Evolutionary conservation across 768 basidiomycete genomes (phyloP).

Genomic region (Tricholoma furcatifolium): DNA sequence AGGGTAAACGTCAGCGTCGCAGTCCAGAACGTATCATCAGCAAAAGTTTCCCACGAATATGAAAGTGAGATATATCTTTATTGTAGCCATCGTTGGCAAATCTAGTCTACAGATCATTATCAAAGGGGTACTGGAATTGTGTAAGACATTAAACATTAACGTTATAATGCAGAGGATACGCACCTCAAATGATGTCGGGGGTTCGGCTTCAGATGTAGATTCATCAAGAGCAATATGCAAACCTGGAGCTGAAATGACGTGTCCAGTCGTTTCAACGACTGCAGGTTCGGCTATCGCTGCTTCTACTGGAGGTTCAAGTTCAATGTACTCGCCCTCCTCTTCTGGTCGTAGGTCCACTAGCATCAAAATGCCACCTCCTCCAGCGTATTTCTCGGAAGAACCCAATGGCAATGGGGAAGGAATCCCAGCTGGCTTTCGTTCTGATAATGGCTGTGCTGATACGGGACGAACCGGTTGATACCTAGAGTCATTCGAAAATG

Average conservation of each 20-base stretch:
- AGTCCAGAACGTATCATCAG: no score
- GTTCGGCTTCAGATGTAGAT: constrained; percentile 66
- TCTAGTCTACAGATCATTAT: constrained; percentile 42
- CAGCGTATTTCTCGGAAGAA: constrained; percentile 59
- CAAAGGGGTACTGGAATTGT: constrained; percentile 68
- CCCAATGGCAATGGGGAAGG: constrained; percentile 27
- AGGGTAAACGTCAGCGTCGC: no score
- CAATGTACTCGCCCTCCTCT: constrained; percentile 75
- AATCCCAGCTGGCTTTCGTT: constrained; percentile 28
- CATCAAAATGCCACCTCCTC: constrained; percentile 88
- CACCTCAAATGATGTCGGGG: constrained; percentile 85
- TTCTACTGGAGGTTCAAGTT: constrained; percentile 41
- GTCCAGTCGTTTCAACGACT: constrained; percentile 26
- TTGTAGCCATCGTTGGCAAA: background rate
- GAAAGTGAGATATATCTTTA: no score
- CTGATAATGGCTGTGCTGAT: constrained; percentile 42
- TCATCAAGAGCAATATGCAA: constrained; percentile 72
- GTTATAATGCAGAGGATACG: constrained; percentile 23
- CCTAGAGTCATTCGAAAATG: constrained; percentile 74
- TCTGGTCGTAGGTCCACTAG: constrained; percentile 71
- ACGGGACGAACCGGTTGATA: constrained; percentile 90
- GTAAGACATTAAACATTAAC: constrained; percentile 4
- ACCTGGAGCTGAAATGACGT: constrained; percentile 33
- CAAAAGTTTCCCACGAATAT: no score
- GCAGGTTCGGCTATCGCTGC: constrained; percentile 25